Base-by-base conservation (phyloP, 2,329 filamentous ascomycete genomes). In the Bipolaris bicolor region DNA sequence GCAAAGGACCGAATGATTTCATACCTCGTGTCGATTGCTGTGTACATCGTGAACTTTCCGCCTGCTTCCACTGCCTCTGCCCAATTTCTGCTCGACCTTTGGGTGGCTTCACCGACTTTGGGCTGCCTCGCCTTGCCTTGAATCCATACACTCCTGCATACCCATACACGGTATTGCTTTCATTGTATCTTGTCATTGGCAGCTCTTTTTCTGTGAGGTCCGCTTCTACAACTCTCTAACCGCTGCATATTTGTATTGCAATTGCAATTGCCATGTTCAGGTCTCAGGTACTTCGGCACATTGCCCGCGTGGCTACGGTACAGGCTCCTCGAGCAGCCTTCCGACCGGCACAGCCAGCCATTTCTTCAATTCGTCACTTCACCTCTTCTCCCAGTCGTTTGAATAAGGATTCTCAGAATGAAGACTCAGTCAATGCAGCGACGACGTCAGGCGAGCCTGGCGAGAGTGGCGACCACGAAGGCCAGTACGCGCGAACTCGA, bases 401-500 rank as follows among this genome's bases (percentile, higher is more conserved):
- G 47, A 68, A 76, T 49, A 73, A 71, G 43, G 55, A 55, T 20
- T 34, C 57, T 1, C 52, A 55, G 39, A 55, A 57, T 39, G 58
- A 66, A 11, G 69, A 73, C 15, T 67, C 73, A 33, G 58, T 70
- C 36, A 67, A 77, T 49, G 69, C 73, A 44, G 72, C 69, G 1
- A 72, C 75, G 1, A 77, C 76, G 2, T 64, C 73, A n/a, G 74
- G 67, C 45, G 68, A 74, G 54, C 75, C 76, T 20, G 76, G 75
- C 33, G 72, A 76, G 62, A 77, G 74, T 40, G 79, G 79, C 45
- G 74, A 77, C 47, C 81, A 85, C 56, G 84, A 87, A 72, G 90
- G 91, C 52, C 82, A 86, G 59, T 90, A 89, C 74, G 90, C 92
- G 15, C 88, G 91, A 70, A 96, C 91, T 9, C 90, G 96, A 70